Conservation (phyloP, 148 eudicot species). For the Cornus controversa region DNA sequence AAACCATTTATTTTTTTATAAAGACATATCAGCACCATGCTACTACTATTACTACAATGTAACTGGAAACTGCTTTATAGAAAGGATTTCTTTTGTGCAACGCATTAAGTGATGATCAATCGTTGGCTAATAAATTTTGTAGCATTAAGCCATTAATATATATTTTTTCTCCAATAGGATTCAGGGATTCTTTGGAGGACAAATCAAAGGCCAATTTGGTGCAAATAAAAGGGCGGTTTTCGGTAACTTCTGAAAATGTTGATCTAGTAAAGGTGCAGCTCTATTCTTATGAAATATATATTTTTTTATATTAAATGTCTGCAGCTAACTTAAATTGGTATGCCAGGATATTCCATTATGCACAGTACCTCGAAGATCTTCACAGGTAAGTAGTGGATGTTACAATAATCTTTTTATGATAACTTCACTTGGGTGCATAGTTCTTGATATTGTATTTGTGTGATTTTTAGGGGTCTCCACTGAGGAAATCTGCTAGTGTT, state of each 20-base stretch:
- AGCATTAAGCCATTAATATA: background rate
- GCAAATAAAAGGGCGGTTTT: conserved; percentile 93
- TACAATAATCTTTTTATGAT: background rate
- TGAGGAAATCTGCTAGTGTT: conserved; percentile 92
- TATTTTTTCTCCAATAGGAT: conserved; percentile 42
- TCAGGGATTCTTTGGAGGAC: conserved; percentile 83
- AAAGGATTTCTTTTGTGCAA: background rate
- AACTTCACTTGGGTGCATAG: conserved; percentile 9
- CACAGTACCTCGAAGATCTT: conserved; percentile 47
- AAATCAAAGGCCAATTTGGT: conserved; percentile 87
- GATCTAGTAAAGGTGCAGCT: conserved; percentile 82
- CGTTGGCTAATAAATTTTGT: background rate
- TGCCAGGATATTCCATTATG: conserved; percentile 69
- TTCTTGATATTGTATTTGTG: conserved; percentile 28
- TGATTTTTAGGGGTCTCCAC: conserved; percentile 63
- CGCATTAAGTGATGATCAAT: background rate
- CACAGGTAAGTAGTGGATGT: conserved; percentile 47
- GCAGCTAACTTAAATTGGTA: conserved; percentile 34
- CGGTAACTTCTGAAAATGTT: conserved; percentile 90
- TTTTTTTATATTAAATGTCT: conserved; percentile 8
- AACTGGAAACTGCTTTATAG: background rate
- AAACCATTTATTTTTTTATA: conserved; percentile 1
- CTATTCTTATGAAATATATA: conserved; percentile 2
- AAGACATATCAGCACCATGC: background rate
- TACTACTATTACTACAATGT: background rate